Evolutionary conservation across 1,139 yeast species (phyloP).

Genomic region (Saccharomyces hybrid): DNA sequence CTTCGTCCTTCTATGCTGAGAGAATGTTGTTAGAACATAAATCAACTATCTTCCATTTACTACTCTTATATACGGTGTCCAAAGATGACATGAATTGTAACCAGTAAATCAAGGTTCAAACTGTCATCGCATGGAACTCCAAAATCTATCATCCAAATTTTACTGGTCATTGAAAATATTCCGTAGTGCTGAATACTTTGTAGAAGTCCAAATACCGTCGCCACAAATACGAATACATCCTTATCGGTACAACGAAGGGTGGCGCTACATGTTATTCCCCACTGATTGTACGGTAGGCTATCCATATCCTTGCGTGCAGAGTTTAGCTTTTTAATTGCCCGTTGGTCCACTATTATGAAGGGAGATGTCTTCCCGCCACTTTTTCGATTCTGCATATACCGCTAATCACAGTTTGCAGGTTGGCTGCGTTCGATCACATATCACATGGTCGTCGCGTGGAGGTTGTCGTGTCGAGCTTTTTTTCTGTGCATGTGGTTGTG

Average conservation of each 20-base stretch:
- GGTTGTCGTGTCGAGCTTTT: neutral
- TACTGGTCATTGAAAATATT: neutral
- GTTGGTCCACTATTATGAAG: neutral
- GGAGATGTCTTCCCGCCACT: neutral
- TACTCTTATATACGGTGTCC: no score
- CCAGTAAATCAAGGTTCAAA: neutral
- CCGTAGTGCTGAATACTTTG: neutral
- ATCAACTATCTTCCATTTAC: neutral
- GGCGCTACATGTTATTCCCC: neutral
- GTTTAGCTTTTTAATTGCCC: neutral
- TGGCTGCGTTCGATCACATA: neutral
- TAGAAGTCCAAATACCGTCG: neutral
- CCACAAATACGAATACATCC: neutral
- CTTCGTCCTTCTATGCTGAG: neutral
- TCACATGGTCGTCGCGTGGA: neutral
- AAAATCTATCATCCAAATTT: neutral
- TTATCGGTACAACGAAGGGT: neutral
- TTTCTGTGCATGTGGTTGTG: neutral
- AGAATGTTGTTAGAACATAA: neutral
- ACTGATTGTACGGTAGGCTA: neutral
- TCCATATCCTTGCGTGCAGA: neutral
- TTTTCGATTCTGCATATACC: neutral
- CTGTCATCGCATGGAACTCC: neutral
- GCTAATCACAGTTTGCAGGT: neutral
- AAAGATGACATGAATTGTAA: neutral